Conservation (phyloP, 78 protist genomes). For the Pigoraptor vietnamica region DNA sequence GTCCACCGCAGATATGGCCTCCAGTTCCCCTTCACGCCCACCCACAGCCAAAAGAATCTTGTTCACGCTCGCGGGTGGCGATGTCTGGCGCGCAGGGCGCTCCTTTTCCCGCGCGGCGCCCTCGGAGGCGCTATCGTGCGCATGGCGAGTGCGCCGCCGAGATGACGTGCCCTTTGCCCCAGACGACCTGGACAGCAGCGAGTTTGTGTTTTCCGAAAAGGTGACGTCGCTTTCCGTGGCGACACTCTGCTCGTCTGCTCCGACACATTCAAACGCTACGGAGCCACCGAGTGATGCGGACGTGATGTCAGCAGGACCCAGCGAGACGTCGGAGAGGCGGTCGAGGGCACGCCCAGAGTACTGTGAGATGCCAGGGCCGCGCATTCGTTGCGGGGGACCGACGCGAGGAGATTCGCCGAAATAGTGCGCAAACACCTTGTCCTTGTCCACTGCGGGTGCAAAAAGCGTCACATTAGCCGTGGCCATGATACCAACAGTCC, state of each 20-base stretch:
- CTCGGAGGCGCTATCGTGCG: no score
- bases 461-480: no score
- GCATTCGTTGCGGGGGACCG: neutral
- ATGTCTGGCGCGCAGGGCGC: no score
- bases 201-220: neutral
- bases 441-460: neutral
- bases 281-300: neutral
- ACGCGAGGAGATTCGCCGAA: neutral
- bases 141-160: neutral
- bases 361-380: neutral
- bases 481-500: no score
- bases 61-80: no score
- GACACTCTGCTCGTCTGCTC: neutral
- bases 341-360: neutral
- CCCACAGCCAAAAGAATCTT: no score
- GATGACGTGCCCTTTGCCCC: neutral
- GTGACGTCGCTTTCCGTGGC: neutral
- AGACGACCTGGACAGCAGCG: neutral
- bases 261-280: neutral
- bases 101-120: no score
- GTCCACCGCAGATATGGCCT: neutral
- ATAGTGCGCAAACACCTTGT: neutral
- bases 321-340: neutral
- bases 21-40: neutral
- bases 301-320: neutral